These are phyloP conservation scores for Straminergon stramineum DNA, from an alignment of 225 moss, liverwort and hornwort species.

Conservation along the genomic window DNA sequence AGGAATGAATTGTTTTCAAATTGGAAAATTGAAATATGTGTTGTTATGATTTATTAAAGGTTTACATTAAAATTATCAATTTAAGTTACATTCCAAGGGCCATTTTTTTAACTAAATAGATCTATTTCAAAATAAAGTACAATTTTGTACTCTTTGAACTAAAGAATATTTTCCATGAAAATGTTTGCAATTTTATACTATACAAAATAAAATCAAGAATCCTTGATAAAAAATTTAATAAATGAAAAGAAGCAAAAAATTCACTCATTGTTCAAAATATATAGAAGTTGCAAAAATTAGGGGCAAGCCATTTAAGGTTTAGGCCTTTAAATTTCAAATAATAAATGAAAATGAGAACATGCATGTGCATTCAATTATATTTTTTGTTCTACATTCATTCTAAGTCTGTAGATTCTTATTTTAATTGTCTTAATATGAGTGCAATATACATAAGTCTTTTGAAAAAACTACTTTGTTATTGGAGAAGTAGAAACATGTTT, in stretches of 20 bases:
- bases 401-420: too few species aligned
- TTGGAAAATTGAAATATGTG: neutral
- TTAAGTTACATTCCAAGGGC: neutral
- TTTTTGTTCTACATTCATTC: too few species aligned
- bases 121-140: neutral
- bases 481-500: too few species aligned
- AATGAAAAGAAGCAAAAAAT: neutral
- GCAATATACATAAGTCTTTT: too few species aligned
- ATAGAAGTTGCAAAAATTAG: neutral
- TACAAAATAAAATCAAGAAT: neutral
- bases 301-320: neutral
- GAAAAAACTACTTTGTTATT: too few species aligned
- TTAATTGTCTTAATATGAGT: too few species aligned
- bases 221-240: neutral
- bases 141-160: neutral
- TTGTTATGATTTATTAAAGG: neutral
- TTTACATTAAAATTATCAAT: neutral
- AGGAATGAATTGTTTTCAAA: neutral
- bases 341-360: neutral
- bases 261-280: neutral
- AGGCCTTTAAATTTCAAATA: neutral
- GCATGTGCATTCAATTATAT: neutral
- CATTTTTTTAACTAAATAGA: neutral
- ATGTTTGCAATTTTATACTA: neutral
- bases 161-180: neutral